phyloP scores from a whole-genome alignment of 495 filamentous ascomycete species.

The Paragyromitra xinjiangensis region DNA sequence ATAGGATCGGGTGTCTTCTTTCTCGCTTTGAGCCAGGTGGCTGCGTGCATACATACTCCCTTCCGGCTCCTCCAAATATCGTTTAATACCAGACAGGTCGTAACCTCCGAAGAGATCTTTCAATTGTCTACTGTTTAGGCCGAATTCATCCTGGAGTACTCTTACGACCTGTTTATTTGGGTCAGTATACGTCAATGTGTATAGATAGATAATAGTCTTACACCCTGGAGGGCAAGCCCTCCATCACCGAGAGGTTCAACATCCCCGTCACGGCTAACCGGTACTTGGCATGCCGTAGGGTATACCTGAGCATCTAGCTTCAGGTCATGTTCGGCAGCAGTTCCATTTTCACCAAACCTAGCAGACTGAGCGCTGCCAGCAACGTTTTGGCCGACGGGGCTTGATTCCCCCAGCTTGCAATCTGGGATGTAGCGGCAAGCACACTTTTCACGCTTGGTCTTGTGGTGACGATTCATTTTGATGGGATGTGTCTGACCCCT shows the following conservation, averaged over 20 bases:
- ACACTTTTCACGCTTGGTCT: too few relatives aligned
- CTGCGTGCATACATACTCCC: background rate
- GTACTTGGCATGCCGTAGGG: background rate
- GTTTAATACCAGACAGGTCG: background rate
- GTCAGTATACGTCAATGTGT: background rate
- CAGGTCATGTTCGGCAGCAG: background rate
- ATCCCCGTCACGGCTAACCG: background rate
- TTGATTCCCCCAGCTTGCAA: too few relatives aligned
- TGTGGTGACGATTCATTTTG: too few relatives aligned
- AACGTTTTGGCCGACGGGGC: too few relatives aligned
- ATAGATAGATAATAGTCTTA: background rate
- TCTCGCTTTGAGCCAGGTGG: background rate
- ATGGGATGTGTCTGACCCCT: too few relatives aligned
- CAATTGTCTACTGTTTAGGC: background rate
- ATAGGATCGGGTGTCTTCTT: background rate
- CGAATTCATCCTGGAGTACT: background rate
- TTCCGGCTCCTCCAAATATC: background rate
- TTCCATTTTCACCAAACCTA: too few relatives aligned
- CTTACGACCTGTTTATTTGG: background rate
- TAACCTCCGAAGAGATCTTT: background rate
- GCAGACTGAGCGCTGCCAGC: too few relatives aligned
- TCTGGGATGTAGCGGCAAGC: too few relatives aligned
- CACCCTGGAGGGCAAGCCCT: background rate
- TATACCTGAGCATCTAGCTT: background rate
- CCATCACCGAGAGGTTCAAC: background rate